Evolutionary conservation across 805 yeast species (phyloP), one percentile per base, ranked within the genome.

Genomic region (Phaffomyces antillensis): DNA sequence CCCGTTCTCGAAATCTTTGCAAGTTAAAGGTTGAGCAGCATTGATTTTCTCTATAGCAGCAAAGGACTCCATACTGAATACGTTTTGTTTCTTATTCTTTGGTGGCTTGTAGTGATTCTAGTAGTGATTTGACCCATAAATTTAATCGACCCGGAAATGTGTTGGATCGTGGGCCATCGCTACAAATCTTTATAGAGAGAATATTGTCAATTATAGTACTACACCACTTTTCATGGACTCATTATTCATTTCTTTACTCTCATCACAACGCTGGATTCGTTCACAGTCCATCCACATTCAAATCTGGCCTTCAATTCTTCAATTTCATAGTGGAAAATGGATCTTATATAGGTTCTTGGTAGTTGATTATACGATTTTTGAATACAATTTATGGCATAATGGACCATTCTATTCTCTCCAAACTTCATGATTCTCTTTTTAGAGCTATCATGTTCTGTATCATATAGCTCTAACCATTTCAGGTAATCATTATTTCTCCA

Each of bases 1-100:
- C 5, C 73, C 72, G 4, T 57, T 65, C 49, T 59, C 73, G 51
- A 68, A 66, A 63, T 65, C 77, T 58, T 51, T 75, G 37, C 56
- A 58, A 4, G 64, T 55, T 2, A 71, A 46, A 12, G 46, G 36
- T 5, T 47, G 48, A 25, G 50, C 51, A 1, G 60, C 44, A 48
- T 52, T 53, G 24, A 60, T 50, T 46, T 49, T 54, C 48, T 60
- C 64, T 7, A 60, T 52, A 2, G 62, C 63, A 16, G 56, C 52
- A 28, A 60, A 55, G 3, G 55, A 51, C 47, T 59, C 64, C 62
- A 59, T 60, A n/a, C 10, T n/a, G 30, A 11, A 12, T 13, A 11
- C 13, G 15, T 11, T 10, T 28, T 28, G 12, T 13, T 28, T 28
- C 12, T 12, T 7, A 10, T 28, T 11, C 13, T 28, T 28, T 2